Conservation (phyloP, 441 rosid species). For the Populus trichocarpa region DNA sequence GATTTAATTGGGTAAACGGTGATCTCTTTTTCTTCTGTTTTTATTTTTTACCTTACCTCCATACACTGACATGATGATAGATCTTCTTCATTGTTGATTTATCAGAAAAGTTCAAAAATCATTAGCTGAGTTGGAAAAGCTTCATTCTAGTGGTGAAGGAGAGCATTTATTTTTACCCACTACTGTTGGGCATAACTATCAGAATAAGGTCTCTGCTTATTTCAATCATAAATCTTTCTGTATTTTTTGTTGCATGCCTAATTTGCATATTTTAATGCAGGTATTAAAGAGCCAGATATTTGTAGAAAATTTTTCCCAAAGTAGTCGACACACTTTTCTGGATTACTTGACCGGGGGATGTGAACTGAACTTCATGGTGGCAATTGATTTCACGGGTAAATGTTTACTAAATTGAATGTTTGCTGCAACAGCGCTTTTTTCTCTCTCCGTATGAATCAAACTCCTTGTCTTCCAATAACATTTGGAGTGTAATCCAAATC, state of each 20-base stretch:
- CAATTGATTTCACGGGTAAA: constrained; percentile 92
- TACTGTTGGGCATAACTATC: constrained; percentile 52
- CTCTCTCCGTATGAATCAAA: not conserved
- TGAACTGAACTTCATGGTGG: constrained; percentile 94
- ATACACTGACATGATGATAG: constrained; percentile 7
- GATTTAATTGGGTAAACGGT: constrained; percentile 73
- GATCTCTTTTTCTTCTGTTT: constrained; percentile 7
- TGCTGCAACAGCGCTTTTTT: not conserved
- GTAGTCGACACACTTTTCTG: constrained; percentile 65
- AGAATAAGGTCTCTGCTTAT: constrained; percentile 45
- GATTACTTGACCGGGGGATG: constrained; percentile 84
- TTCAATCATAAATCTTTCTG: constrained; percentile 5
- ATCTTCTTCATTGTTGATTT: constrained; percentile 16
- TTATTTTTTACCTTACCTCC: not conserved
- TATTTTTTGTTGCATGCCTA: constrained; percentile 1
- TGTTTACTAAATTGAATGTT: not conserved
- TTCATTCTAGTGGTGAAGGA: constrained; percentile 47
- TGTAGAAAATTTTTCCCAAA: constrained; percentile 70
- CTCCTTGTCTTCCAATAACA: not conserved
- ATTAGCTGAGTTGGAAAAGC: constrained; percentile 69
- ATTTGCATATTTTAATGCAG: constrained; percentile 29
- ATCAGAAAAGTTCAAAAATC: constrained; percentile 75
- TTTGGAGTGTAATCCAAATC: not conserved
- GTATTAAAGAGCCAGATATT: constrained; percentile 63
- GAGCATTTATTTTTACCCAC: constrained; percentile 51